Conservation (phyloP, 208 protist genomes). For the Paratrypanosoma confusum region DNA sequence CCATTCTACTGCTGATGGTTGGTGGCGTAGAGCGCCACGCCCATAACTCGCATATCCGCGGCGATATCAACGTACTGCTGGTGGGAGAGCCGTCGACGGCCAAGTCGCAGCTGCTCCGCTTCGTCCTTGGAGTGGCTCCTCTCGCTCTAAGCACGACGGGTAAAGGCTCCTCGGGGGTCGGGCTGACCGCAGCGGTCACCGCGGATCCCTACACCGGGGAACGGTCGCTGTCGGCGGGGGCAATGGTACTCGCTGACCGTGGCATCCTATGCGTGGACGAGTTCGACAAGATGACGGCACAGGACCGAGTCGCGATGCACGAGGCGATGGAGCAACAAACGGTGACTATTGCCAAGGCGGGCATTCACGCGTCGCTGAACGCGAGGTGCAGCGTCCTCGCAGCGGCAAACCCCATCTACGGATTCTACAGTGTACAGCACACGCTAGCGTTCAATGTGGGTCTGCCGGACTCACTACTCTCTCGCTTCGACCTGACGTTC, state of each 20-base stretch:
- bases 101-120: constrained; percentile 99
- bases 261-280: constrained; percentile 99
- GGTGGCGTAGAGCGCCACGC: constrained; percentile 95
- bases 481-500: constrained; percentile 99
- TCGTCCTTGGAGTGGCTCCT: constrained; percentile 93
- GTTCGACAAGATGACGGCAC: constrained; percentile 99
- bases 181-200: constrained; percentile 98
- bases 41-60: constrained; percentile 92
- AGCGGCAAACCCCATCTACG: constrained; percentile 99
- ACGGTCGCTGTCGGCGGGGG: constrained; percentile 95
- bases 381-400: constrained; percentile 98
- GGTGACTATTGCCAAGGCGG: constrained; percentile 99
- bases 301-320: constrained; percentile 95
- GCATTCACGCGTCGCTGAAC: constrained; percentile 99
- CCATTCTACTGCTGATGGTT: constrained; percentile 94
- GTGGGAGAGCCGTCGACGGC: constrained; percentile 99
- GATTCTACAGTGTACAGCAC: constrained; percentile 92
- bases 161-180: constrained; percentile 95
- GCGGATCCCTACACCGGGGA: constrained; percentile 96
- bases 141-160: constrained; percentile 98
- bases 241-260: constrained; percentile 99
- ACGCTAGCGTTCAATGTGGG: constrained; percentile 93
- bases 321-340: constrained; percentile 99
- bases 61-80: constrained; percentile 98
- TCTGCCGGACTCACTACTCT: constrained; percentile 98